These are phyloP conservation scores for Tolypocladium nubicola DNA, from an alignment of 2,329 filamentous ascomycete genomes.

Conservation along the genomic window DNA sequence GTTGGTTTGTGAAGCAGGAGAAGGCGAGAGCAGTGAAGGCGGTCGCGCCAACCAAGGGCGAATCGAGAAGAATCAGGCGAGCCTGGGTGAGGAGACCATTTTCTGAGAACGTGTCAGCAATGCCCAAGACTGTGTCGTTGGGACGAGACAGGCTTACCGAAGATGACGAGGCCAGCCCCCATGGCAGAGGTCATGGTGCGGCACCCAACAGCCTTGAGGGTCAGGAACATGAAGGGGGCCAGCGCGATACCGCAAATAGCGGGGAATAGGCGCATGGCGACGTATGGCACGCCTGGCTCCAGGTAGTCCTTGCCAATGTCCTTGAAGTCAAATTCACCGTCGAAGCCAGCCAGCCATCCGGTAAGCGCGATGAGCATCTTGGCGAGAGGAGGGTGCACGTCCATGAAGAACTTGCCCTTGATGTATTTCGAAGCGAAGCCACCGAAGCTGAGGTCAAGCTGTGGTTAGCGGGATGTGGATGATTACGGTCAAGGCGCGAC, in stretches of 20 bases:
- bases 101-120: conserved; percentile 44
- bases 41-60: conserved; percentile 85
- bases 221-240: conserved; percentile 89
- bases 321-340: conserved; percentile 97
- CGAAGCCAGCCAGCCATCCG: conserved; percentile 88
- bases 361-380: conserved; percentile 95
- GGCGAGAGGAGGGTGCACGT: conserved; percentile 94
- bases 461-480: conserved; percentile 6
- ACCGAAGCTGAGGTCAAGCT: conserved; percentile 59
- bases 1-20: conserved; percentile 90
- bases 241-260: conserved; percentile 81
- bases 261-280: conserved; percentile 91
- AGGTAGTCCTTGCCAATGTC: conserved; percentile 98
- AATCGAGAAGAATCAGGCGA: conserved; percentile 90
- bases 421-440: conserved; percentile 99
- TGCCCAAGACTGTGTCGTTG: not conserved
- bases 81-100: conserved; percentile 94
- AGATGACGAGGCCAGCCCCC: conserved; percentile 79
- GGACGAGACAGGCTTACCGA: conserved; percentile 49
- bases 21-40: conserved; percentile 85
- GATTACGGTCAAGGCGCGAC: not conserved
- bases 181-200: conserved; percentile 75
- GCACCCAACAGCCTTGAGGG: conserved; percentile 82
- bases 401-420: conserved; percentile 99
- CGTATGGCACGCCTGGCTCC: conserved; percentile 89